Evolutionary conservation across 1,284 basidiomycete species (phyloP).

Genomic region (Tetrapyrgos nigripes): DNA sequence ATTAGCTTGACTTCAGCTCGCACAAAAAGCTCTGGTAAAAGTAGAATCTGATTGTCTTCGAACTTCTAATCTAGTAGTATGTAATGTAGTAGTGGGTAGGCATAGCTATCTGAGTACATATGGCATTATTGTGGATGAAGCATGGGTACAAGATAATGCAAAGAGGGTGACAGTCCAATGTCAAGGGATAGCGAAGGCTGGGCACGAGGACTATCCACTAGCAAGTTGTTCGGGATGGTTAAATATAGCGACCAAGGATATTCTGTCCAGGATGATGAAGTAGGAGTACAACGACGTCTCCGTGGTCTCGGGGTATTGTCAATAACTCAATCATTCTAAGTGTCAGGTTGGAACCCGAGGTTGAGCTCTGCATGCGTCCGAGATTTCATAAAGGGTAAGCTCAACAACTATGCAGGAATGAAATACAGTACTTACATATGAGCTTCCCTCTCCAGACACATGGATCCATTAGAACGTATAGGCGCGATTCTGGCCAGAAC

Average conservation of each 20-base stretch:
- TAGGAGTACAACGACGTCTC: constrained; percentile 70
- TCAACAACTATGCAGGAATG: not conserved
- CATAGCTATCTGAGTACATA: too few species aligned
- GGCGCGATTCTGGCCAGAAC: constrained; percentile 76
- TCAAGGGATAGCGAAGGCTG: too few species aligned
- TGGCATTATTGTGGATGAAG: too few species aligned
- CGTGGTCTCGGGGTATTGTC: constrained; percentile 64
- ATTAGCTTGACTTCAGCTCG: too few species aligned
- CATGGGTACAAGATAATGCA: too few species aligned
- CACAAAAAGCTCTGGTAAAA: too few species aligned
- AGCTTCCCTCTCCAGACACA: constrained; percentile 73
- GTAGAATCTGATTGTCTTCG: too few species aligned
- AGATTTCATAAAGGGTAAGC: constrained; percentile 44
- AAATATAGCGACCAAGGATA: constrained; percentile 68
- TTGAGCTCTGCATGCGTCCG: constrained; percentile 52
- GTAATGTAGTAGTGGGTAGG: too few species aligned
- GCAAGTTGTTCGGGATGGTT: constrained; percentile 68
- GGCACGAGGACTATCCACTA: too few species aligned
- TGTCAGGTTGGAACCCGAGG: constrained; percentile 58
- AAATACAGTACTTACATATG: constrained; percentile 70
- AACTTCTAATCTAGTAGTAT: too few species aligned
- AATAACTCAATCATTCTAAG: constrained; percentile 69
- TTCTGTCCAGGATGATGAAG: constrained; percentile 72
- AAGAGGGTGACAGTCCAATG: too few species aligned
- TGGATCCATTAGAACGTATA: constrained; percentile 70